phyloP scores from a whole-genome alignment of 2,329 filamentous ascomycete species.

The Hymenoscyphus repandus region DNA sequence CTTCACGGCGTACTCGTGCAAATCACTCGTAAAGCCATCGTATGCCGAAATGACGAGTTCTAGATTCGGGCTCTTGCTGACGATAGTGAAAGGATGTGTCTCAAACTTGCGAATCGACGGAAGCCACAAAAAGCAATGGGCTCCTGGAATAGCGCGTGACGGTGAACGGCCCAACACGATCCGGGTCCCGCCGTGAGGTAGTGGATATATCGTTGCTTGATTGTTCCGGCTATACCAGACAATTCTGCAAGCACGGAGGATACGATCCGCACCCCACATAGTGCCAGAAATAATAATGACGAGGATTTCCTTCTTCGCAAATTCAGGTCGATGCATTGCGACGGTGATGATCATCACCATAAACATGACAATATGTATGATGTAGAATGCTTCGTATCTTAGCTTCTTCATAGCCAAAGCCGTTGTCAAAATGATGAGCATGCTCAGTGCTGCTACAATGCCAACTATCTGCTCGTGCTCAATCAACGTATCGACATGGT shows the following conservation, averaged over 20 bases:
- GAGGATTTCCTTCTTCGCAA: constrained; percentile 36
- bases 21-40: constrained; percentile 52
- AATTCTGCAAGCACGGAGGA: constrained; percentile 42
- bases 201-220: constrained; percentile 45
- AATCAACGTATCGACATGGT: constrained; percentile 33
- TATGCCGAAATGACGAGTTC: constrained; percentile 54
- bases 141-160: constrained; percentile 43
- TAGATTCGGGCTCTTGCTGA: constrained; percentile 32
- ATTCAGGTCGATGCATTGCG: constrained; percentile 47
- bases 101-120: constrained; percentile 51
- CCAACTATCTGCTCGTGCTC: constrained; percentile 31
- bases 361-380: constrained; percentile 46
- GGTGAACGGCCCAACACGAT: constrained; percentile 48
- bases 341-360: constrained; percentile 43
- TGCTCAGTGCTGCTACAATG: constrained; percentile 42
- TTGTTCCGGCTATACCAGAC: constrained; percentile 44
- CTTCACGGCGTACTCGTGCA: constrained; percentile 46
- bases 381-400: constrained; percentile 52
- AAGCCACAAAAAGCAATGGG: constrained; percentile 61
- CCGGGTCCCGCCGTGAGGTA: constrained; percentile 49
- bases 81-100: constrained; percentile 61
- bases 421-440: constrained; percentile 40
- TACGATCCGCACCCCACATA: constrained; percentile 48
- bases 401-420: constrained; percentile 38
- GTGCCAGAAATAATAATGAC: constrained; percentile 38